Evolutionary conservation across 129 eudicot species (phyloP), one percentile per base, ranked within the genome.

Genomic region (Kitagawia praeruptora): DNA sequence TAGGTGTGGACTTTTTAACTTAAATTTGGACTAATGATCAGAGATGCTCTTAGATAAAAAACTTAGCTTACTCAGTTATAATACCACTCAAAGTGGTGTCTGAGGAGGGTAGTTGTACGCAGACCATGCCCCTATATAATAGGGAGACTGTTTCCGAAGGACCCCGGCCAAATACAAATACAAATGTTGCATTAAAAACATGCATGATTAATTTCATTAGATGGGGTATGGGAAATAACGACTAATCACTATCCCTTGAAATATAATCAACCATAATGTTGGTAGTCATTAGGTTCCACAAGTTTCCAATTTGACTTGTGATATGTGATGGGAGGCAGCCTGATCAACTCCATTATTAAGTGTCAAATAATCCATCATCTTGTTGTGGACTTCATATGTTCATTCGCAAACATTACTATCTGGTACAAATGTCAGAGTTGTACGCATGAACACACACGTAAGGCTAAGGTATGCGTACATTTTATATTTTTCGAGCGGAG

Each of bases 241-340:
- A 58, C 66, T 28, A 58, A 58, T 23, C 31, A 58, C 1, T 58
- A 8, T 58, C 66, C 13, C 66, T 58, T 56, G 8, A 58, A 19
- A 58, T 58, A 58, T 23, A 58, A 58, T 58, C 66, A 58, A 58
- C 66, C 66, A 58, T 58, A 58, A 58, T 58, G 66, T 58, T 23
- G 9, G 66, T 9, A 58, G 66, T 23, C 66, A 58, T 58, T 58
- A 58, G 66, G 66, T 8, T 58, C 31, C 66, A 23, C 66, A 23
- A n/a, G 66, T 58, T 58, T 31, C 28, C 14, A 58, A n/a, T 58
- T 58, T n/a, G 28, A 58, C 66, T 58, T 58, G 13, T 58, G 31
- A 58, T 19, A 56, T 21, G 7, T 56, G 3, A 21, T 56, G 64
- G 64, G 64, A 56, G 64, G 64, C 64, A 56, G 64, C 28, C 64